Base-by-base conservation (phyloP, 495 filamentous ascomycete genomes). In the Neurospora intermedia region DNA sequence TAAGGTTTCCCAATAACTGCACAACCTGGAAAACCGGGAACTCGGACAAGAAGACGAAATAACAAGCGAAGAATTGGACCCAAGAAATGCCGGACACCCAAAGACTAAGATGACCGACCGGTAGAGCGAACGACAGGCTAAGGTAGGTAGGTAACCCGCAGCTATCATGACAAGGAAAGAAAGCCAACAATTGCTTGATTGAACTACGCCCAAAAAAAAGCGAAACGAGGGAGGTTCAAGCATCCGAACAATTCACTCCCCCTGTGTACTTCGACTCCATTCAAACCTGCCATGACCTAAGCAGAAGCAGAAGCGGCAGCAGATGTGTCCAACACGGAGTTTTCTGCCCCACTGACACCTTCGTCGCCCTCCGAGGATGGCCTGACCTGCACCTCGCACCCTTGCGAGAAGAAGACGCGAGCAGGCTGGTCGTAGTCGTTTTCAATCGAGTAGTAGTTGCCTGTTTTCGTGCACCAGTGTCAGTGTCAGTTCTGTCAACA, bases 371-470 rank as follows among this genome's bases (percentile, higher is more conserved):
- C 75, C 69, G 71, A 11, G 35, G 73, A 59, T 8, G 43, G 59
- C 13, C 54, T 43, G 7, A 76, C 75, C 4, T 79, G 48, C n/a
- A 84, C 73, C 77, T 91, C 89, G 78, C 90, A 92, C 6, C 90
- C 93, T 75, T 97, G 94, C 1, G 92, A 89, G 81, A 97, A 97
- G 84, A 96, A 96, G 15, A 97, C 85, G 27, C 91, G 88, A 4
- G 90, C 90, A n/a, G 87, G 83, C 46, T 83, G 85, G 69, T 88
- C 84, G 75, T 89, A 88, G 35, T 89, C 87, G 77, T 97, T 97
- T 46, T 86, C 82, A 74, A 97, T 94, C 76, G 88, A 91, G 78
- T 97, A 97, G 69, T 92, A 88, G 74, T 96, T 97, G 54, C 92
- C 93, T 35, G 43, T 15, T 38, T 38, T 38, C 35, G 8, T 18